These are phyloP conservation scores for Mortierella claussenii DNA, from an alignment of 192 early-diverging fungal species.

Conservation along the genomic window DNA sequence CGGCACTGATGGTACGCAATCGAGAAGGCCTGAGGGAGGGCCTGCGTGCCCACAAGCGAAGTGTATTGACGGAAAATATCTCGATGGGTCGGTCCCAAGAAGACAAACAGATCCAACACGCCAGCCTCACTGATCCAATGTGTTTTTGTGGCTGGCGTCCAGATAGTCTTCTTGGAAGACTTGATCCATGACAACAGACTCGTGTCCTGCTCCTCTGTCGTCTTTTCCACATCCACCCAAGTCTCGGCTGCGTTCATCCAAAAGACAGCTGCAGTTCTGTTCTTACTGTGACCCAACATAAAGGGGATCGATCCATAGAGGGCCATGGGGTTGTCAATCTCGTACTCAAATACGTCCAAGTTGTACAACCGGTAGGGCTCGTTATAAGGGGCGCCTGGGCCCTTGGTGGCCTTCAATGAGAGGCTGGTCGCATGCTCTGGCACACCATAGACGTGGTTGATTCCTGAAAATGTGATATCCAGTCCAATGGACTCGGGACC, in stretches of 20 bases:
- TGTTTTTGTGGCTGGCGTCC: conserved; percentile 64
- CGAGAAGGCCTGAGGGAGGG: conserved; percentile 89
- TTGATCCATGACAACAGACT: conserved; percentile 44
- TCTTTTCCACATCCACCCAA: conserved; percentile 95
- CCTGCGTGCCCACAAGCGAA: conserved; percentile 79
- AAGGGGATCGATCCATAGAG: conserved; percentile 96
- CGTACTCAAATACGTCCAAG: conserved; percentile 98
- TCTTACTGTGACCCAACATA: conserved; percentile 89
- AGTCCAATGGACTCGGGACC: conserved; percentile 94
- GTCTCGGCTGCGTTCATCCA: conserved; percentile 97
- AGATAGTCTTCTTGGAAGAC: conserved; percentile 29
- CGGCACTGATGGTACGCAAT: conserved; percentile 97
- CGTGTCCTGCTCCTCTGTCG: conserved; percentile 48
- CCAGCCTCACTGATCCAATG: conserved; percentile 98
- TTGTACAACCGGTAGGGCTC: conserved; percentile 98
- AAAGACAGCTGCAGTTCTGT: conserved; percentile 80
- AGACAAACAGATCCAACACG: conserved; percentile 87
- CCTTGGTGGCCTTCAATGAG: conserved; percentile 87
- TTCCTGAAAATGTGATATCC: conserved; percentile 90
- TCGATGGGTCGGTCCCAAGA: conserved; percentile 75
- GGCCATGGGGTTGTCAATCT: conserved; percentile 94
- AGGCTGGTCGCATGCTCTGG: conserved; percentile 93
- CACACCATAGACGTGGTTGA: conserved; percentile 92
- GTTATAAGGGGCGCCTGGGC: conserved; percentile 74
- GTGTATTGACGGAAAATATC: conserved; percentile 81